phyloP scores from a whole-genome alignment of 129 eudicot genomes.

The Flaveria linearis region DNA sequence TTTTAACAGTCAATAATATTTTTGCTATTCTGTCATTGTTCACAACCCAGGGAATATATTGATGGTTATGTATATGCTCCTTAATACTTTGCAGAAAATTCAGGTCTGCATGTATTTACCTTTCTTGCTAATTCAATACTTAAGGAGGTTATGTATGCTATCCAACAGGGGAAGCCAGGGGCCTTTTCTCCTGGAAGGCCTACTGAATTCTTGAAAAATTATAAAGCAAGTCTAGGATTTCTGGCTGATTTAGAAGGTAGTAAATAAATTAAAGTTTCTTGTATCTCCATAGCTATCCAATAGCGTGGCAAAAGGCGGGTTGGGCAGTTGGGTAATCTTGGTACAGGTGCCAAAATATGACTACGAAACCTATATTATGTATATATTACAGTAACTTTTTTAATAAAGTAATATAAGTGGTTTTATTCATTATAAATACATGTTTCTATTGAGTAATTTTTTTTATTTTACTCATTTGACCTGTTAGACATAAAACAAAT shows the following conservation, averaged over 20 bases:
- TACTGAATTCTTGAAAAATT: conserved; percentile 80
- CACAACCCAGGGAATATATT: neutral
- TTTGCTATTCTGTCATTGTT: neutral
- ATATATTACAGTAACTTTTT: neutral
- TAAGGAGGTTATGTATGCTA: conserved; percentile 82
- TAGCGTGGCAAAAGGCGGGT: neutral
- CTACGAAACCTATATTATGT: neutral
- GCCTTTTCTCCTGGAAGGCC: conserved; percentile 99
- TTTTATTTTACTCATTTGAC: neutral
- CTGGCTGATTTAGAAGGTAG: conserved; percentile 87
- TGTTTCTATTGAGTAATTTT: neutral
- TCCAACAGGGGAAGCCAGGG: conserved; percentile 89
- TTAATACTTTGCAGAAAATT: conserved; percentile 66
- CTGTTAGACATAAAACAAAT: neutral
- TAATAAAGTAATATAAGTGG: neutral
- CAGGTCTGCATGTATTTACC: conserved; percentile 95
- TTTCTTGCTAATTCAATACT: conserved; percentile 95
- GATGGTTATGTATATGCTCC: conserved; percentile 7
- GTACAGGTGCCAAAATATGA: neutral
- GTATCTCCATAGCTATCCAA: neutral
- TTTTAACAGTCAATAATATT: conserved; percentile 3
- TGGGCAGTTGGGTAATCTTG: neutral
- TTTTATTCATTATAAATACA: neutral
- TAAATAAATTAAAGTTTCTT: conserved; percentile 6
- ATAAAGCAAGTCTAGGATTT: conserved; percentile 80